A percentile compares a stretch with the other conserved stretches of the same genome.
Conservation (phyloP, 441 rosid species). For the Adansonia gregorii region DNA sequence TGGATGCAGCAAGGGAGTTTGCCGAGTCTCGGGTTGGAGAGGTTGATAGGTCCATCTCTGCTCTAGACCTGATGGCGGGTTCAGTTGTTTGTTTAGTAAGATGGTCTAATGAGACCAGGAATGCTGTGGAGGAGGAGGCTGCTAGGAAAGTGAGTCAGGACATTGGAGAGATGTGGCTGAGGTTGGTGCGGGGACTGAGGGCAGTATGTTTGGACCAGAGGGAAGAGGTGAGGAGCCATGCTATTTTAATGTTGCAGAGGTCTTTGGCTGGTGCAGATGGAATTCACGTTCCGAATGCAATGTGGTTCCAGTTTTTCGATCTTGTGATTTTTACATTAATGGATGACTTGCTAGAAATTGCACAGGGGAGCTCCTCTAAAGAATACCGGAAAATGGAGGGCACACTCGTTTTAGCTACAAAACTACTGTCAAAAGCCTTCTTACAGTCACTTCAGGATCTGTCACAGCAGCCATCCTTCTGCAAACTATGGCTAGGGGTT, state of each 20-base stretch:
- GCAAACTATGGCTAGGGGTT: conserved; percentile 73
- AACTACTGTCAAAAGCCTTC: conserved; percentile 62
- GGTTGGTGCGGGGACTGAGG: conserved; percentile 62
- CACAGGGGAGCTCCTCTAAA: conserved; percentile 54
- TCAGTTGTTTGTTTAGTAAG: conserved; percentile 63
- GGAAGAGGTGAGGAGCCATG: conserved; percentile 69
- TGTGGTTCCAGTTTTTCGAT: conserved; percentile 74
- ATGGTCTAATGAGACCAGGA: conserved; percentile 63
- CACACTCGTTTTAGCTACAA: conserved; percentile 61
- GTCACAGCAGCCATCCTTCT: conserved; percentile 63
- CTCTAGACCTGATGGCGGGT: conserved; percentile 64
- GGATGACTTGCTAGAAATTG: conserved; percentile 55
- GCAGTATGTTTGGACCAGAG: conserved; percentile 70
- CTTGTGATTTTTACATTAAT: conserved; percentile 57
- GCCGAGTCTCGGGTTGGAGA: conserved; percentile 77
- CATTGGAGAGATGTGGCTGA: conserved; percentile 80
- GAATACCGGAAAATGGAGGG: conserved; percentile 65
- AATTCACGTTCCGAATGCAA: conserved; percentile 45
- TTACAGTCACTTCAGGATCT: conserved; percentile 59
- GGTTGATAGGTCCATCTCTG: conserved; percentile 55
- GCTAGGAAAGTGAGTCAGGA: conserved; percentile 52
- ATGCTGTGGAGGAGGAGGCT: conserved; percentile 46
- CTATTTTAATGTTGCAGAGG: conserved; percentile 55
- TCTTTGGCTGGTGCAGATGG: conserved; percentile 57
- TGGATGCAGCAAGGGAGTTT: conserved; percentile 73